Evolutionary conservation across 306 rosid species (phyloP).

Genomic region (Vachellia pachyceras): DNA sequence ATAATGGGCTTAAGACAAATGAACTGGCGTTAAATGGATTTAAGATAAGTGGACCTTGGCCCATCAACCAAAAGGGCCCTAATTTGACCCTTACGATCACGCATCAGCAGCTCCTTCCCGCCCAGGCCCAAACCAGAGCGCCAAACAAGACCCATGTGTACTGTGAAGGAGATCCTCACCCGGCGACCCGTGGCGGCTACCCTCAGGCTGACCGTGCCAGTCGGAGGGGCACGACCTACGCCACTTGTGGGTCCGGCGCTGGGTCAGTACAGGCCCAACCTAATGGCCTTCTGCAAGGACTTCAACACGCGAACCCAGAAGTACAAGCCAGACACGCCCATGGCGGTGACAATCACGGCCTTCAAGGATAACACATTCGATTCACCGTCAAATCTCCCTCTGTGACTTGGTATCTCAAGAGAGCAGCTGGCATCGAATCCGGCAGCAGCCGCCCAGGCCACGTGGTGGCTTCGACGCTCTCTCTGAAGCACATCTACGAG

Average conservation of each 20-base stretch:
- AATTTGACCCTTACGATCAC: background rate
- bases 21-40: background rate
- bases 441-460: constrained; percentile 84
- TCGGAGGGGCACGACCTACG: constrained; percentile 72
- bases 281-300: constrained; percentile 92
- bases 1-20: background rate
- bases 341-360: constrained; percentile 85
- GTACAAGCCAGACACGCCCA: constrained; percentile 79
- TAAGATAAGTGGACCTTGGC: background rate
- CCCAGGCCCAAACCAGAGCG: background rate
- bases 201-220: constrained; percentile 72
- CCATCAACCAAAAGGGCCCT: background rate
- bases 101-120: background rate
- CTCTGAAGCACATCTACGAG: constrained; percentile 75
- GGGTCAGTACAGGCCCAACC: constrained; percentile 85
- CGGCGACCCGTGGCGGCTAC: constrained; percentile 80
- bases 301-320: constrained; percentile 84
- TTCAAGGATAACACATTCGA: constrained; percentile 90
- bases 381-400: constrained; percentile 82
- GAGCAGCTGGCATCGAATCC: constrained; percentile 72
- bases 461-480: constrained; percentile 63
- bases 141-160: constrained; percentile 52
- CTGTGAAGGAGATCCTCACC: constrained; percentile 70
- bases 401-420: constrained; percentile 80
- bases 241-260: constrained; percentile 83